Evolutionary conservation across 352 stramenopile species (phyloP).

Genomic region (Pythium volutum): DNA sequence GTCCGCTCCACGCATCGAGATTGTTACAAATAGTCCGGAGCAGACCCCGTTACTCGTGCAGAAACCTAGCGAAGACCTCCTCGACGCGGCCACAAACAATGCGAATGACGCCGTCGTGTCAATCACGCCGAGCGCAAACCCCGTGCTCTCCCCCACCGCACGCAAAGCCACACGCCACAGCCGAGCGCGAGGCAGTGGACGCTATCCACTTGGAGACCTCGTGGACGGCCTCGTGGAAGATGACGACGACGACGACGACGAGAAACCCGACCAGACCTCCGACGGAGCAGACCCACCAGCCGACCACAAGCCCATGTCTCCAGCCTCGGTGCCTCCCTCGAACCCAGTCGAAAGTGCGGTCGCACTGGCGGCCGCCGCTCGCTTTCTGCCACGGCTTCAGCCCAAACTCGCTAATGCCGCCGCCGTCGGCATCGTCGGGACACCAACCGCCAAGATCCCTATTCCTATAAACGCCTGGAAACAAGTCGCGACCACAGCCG

Average conservation of each 20-base stretch:
- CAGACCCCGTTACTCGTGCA: not conserved
- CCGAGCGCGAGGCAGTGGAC: not conserved
- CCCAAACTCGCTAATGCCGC: not conserved
- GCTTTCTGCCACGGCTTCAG: constrained; percentile 1
- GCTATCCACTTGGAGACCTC: not conserved
- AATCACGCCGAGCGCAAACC: not conserved
- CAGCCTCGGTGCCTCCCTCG: not conserved
- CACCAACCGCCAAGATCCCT: not conserved
- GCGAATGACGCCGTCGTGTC: not conserved
- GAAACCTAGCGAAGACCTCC: not conserved
- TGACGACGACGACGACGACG: constrained; percentile 8
- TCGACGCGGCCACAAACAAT: not conserved
- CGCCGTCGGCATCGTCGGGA: not conserved
- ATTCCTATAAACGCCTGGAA: constrained; percentile 3
- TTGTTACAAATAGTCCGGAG: not conserved
- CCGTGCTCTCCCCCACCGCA: not conserved
- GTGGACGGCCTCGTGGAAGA: constrained; percentile 18
- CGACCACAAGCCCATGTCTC: not conserved
- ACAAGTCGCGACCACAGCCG: not conserved
- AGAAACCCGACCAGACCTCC: not conserved
- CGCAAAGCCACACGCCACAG: not conserved
- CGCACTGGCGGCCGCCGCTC: not conserved
- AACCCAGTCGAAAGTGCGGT: not conserved
- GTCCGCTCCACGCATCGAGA: not conserved
- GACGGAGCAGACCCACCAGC: not conserved